Conservation (phyloP, 78 protist genomes). For the Paulinella micropora region DNA sequence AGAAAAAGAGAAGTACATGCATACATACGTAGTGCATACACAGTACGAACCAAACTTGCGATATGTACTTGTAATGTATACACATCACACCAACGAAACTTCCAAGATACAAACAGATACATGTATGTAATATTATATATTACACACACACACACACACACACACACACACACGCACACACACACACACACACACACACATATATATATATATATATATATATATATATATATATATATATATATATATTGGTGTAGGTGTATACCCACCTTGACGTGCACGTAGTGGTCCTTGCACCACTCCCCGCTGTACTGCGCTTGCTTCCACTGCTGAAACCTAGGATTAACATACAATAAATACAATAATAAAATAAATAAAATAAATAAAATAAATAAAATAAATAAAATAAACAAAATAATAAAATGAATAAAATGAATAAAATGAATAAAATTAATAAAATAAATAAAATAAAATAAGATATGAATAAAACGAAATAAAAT, state of each 20-base stretch:
- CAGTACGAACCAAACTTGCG: too few species aligned
- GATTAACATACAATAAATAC: too few species aligned
- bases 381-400: background rate
- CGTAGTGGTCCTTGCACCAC: slow-evolving; percentile 78
- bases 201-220: background rate
- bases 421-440: background rate
- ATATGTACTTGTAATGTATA: too few species aligned
- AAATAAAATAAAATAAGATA: background rate
- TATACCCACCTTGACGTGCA: slow-evolving; percentile 61
- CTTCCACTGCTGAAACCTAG: too few species aligned
- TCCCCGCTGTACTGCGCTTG: slow-evolving; percentile 32
- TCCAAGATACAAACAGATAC: background rate
- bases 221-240: background rate
- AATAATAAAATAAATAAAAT: background rate
- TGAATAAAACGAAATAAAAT: background rate
- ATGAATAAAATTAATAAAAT: background rate
- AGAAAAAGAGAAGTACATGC: too few species aligned
- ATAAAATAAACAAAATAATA: background rate
- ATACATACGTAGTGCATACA: background rate
- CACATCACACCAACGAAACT: too few species aligned
- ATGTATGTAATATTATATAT: background rate
- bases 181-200: background rate
- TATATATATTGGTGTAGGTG: background rate
- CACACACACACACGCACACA: background rate
- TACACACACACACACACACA: background rate